A percentile compares a stretch with the other conserved stretches of the same genome.
Conservation (phyloP, 1,284 basidiomycete genomes). For the Inonotus obliquus region DNA sequence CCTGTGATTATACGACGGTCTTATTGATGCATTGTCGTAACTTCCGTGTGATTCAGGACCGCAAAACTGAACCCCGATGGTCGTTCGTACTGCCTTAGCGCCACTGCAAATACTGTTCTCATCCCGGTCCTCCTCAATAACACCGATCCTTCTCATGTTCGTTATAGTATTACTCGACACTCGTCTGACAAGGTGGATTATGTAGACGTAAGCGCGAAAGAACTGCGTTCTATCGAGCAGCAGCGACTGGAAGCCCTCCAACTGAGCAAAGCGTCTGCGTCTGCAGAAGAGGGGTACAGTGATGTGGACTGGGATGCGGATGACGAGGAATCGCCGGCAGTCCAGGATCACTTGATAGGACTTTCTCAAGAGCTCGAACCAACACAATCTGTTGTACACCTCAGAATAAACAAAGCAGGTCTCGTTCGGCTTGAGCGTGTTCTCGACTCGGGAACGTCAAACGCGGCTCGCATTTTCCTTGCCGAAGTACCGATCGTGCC, state of each 20-base stretch:
- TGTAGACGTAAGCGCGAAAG: conserved; percentile 55
- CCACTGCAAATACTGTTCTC: conserved; percentile 51
- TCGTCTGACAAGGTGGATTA: conserved; percentile 49
- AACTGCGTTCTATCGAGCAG: conserved; percentile 63
- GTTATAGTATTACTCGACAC: conserved; percentile 75
- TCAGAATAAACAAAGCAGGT: conserved; percentile 69
- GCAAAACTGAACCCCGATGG: conserved; percentile 74
- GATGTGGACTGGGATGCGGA: conserved; percentile 27
- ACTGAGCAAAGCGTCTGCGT: conserved; percentile 35
- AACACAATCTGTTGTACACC: conserved; percentile 69
- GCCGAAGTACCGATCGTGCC: conserved; percentile 74
- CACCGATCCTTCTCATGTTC: conserved; percentile 70
- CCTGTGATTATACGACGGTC: not conserved
- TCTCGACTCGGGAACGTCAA: conserved; percentile 64
- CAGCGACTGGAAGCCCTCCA: conserved; percentile 48
- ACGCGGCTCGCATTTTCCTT: conserved; percentile 57
- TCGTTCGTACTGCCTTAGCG: conserved; percentile 66
- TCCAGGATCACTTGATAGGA: conserved; percentile 32
- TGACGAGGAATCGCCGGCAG: conserved; percentile 51
- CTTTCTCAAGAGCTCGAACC: conserved; percentile 47
- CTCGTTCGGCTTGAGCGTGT: conserved; percentile 70
- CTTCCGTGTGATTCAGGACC: conserved; percentile 43
- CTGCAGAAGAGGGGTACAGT: conserved; percentile 24
- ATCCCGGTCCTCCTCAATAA: conserved; percentile 89
- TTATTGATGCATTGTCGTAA: not conserved